Base-by-base conservation (phyloP, 495 filamentous ascomycete genomes). In the Lentithecium fluviatile region DNA sequence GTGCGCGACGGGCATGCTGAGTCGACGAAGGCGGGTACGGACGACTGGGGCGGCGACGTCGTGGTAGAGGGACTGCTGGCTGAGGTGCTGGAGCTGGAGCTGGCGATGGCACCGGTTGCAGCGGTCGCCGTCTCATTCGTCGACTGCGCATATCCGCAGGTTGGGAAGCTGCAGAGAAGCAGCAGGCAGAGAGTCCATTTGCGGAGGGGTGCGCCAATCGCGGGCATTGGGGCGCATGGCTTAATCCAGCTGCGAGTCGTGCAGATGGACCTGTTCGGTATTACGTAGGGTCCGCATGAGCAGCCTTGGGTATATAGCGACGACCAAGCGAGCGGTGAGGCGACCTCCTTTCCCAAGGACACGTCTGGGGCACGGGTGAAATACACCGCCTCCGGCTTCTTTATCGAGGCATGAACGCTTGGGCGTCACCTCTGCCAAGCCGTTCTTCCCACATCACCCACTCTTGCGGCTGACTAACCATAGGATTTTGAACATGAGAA, bases 1-100 rank as follows among this genome's bases (percentile, higher is more conserved):
- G 86, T 89, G 60, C 80, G 77, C 58, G 77, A 82, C 54, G 83
- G 81, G 74, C 89, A 92, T 13, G 81, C 82, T 12, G 54, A 52
- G 1, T 60, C 52, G 51, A 37, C 24, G 23, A 21, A 55, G 24
- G 64, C 43, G 32, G 60, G 42, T n/a, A n/a, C n/a, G 13, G 50
- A 5, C 13, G 56, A 17, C 45, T 51, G 56, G 40, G 54, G 21
- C 3, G 58, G 55, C 12, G 64, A 37, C 6, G 37, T 1, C 2
- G 52, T 24, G 24, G 45, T 20, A 0, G 56, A 10, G 15, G 52
- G 34, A 19, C 36, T 11, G 6, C n/a, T 25, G 12, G 48, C 45
- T 4, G 43, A 20, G 15, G 34, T 20, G 34, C 25, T 60, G 2
- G 59, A 56, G 4, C 45, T 12, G 13, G 56, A 48, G 34, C 21